Evolutionary conservation across 192 early-diverging fungal species (phyloP), one percentile per base, ranked within the genome.

Genomic region (Coemansia sp.): DNA sequence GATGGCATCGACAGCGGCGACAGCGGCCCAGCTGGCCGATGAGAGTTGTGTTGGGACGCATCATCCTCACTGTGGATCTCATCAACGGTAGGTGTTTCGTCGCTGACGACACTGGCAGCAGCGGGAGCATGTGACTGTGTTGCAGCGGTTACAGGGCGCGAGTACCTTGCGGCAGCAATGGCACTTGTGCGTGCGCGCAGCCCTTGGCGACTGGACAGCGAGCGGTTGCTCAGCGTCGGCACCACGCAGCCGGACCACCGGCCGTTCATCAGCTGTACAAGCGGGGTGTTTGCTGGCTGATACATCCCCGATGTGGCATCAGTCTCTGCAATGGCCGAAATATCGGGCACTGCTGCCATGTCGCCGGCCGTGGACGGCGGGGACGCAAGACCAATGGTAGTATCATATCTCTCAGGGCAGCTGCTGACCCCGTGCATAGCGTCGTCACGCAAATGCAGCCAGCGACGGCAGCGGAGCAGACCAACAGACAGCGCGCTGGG

Each of bases 141-240:
- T 47, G 54, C 62, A 4, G 56, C 56, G 2, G 44, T 49, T n/a
- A 58, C 56, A 1, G 56, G 64, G 4, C 41, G 54, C 48, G 53
- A 61, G 49, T 51, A 58, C 48, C 53, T 31, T 10, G 32, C n/a
- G 47, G 58, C 44, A 6, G 54, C 41, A 54, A 61, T 53, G 25
- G 52, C 67, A 48, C 67, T 68, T 21, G 69, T 49, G 32, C 58
- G 64, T 24, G 64, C 60, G 18, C 51, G 41, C 51, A 59, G 65
- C 12, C 56, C 61, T 19, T 57, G 53, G 24, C 68, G 59, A 56
- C 68, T 58, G 55, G 67, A 56, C 67, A 69, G 67, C 60, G 67
- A 69, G 51, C 65, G 64, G 60, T 60, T 67, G 71, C 58, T 60
- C 18, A 73, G 48, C 41, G 71, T 61, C 54, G 65, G 71, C 22